Evolutionary conservation across 345 rosid genomes (phyloP), one percentile per base, ranked within the genome.

Genomic region (Isatis tinctoria): DNA sequence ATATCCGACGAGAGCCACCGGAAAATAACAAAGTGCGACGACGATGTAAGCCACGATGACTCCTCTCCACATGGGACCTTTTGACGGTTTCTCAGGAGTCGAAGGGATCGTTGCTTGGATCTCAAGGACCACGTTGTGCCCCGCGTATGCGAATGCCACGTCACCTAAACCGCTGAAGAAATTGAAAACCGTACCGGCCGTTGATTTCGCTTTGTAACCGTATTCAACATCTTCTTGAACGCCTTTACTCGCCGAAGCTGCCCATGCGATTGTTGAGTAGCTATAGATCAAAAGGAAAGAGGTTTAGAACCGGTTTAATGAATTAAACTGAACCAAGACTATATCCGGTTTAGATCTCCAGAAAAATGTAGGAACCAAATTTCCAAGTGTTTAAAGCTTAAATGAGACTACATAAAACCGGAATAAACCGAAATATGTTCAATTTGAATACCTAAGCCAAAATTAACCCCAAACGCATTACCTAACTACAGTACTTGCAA

Each of bases 71-170:
- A 91, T 91, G 0, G 97, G 91, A 5, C 89, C 90, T 81, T 89
- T 91, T 6, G 97, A 91, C 3, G 93, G 91, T 78, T 85, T 91
- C 78, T 85, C 97, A 4, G 89, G 91, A 1, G 93, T 84, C 14
- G 97, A 91, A 22, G 96, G 97, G 75, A 91, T 86, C 1, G 97
- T 91, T 48, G 97, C 97, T 80, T 91, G 97, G 45, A 91, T 91
- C 82, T 89, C 96, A 79, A 91, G 78, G 8, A 86, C 97, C 11
- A 91, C 96, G 10, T 91, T 89, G 76, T 91, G 97, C 0, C 97
- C 96, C 0, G 93, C 97, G 35, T 91, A 91, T 2, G 93, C 93
- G 32, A 91, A 91, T 5, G 97, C 97, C 7, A 91, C 96, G 9
- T 91, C 90, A 0, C 97, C 97, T 56, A 91, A 70, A 35, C 90